Evolutionary conservation across 352 stramenopile genomes (phyloP), one percentile per base, ranked within the genome.

Genomic region (Globisporangium nagaii): DNA sequence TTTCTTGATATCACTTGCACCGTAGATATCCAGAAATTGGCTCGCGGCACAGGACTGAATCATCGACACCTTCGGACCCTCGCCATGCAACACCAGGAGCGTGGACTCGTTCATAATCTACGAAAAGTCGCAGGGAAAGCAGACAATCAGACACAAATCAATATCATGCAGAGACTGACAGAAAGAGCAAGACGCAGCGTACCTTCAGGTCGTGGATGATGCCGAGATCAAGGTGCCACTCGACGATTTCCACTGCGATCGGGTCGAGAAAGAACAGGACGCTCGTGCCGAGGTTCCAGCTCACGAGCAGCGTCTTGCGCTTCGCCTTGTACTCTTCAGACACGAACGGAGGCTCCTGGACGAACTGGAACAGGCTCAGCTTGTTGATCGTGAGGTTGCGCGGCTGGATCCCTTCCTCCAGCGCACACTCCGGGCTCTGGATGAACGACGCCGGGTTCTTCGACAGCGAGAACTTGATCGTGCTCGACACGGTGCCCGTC

Each of bases 161-260:
- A 20, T 30, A 3, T 28, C 5, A 45, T 24, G 11, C 28, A 45
- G 20, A 24, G n/a, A 45, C 2, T 30, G n/a, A 19, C 28, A 45
- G 20, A 24, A 30, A 45, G 6, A 45, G n/a, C 15, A 35, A 48
- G 4, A 24, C 20, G 17, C 22, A 52, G 5, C 31, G 22, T 63
- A 90, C 84, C 73, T 92, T 90, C 20, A 93, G 62, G 52, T 95
- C 85, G 40, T 92, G 83, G 28, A 95, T 89, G 10, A 84, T 75
- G 15, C 85, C 85, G 37, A 95, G 68, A 64, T 95, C 85, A 28
- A 95, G 56, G 60, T 95, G 85, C 81, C 85, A 93, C 51, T 95
- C 85, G 6, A 92, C 78, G 31, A 95, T 89, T 61, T 95, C 82
- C 2, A 93, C 82, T 0, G 74, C 78, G 42, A 86, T 79, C 3